Evolutionary conservation across 768 basidiomycete genomes (phyloP).

Genomic region (Chlorophyllum brunneum): DNA sequence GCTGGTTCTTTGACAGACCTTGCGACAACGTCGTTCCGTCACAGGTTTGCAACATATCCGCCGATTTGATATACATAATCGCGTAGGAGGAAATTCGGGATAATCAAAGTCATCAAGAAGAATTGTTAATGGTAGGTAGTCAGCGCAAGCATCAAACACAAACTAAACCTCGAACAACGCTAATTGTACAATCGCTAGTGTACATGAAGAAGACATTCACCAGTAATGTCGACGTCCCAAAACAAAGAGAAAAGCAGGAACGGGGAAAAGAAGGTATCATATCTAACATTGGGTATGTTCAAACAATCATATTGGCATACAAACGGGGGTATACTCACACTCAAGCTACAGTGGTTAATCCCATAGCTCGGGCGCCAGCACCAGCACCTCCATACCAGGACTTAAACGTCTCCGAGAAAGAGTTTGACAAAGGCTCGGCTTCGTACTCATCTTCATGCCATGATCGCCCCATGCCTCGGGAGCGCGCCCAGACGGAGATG

Average conservation of each 20-base stretch:
- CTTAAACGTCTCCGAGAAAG: slow-evolving; percentile 57
- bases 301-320: not conserved
- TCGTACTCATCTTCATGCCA: slow-evolving; percentile 42
- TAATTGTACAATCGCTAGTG: not conserved
- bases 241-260: not conserved
- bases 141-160: not conserved
- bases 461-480: slow-evolving; percentile 47
- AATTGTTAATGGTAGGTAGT: not conserved
- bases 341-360: slow-evolving; percentile 32
- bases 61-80: too few relatives aligned
- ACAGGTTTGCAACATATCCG: too few relatives aligned
- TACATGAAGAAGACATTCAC: slow-evolving; percentile 7
- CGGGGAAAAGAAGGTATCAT: too few relatives aligned
- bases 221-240: slow-evolving; percentile 1
- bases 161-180: not conserved
- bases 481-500: slow-evolving; percentile 87
- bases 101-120: not conserved
- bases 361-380: slow-evolving; percentile 80
- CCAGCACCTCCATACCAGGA: slow-evolving; percentile 79
- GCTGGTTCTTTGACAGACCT: not conserved
- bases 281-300: slow-evolving; percentile 10
- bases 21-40: not conserved
- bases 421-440: slow-evolving; percentile 27
- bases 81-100: too few relatives aligned
- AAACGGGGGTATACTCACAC: slow-evolving; percentile 5